Evolutionary conservation across 31 red algal species (phyloP).

Genomic region (Asparagopsis taxiformis): DNA sequence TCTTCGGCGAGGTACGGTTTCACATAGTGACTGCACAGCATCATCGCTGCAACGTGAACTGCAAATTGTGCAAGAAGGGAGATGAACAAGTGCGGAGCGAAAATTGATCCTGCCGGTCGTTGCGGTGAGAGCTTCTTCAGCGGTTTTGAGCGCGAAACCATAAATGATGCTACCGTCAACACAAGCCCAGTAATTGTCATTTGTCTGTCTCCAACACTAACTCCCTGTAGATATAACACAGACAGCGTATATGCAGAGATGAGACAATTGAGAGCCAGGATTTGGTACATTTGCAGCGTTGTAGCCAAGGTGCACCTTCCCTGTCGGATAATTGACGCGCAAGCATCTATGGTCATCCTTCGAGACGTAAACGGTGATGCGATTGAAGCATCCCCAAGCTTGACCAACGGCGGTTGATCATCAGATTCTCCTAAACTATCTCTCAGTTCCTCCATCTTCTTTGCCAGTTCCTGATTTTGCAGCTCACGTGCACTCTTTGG

Average conservation of each 20-base stretch:
- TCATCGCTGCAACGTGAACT: slow-evolving; percentile 74
- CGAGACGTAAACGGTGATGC: slow-evolving; percentile 97
- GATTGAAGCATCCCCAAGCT: slow-evolving; percentile 98
- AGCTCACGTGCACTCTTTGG: slow-evolving; percentile 14
- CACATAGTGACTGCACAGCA: slow-evolving; percentile 44
- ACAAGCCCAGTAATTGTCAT: slow-evolving; percentile 89
- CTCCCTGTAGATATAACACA: slow-evolving; percentile 93
- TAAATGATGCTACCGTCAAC: slow-evolving; percentile 84
- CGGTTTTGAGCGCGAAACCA: slow-evolving; percentile 91
- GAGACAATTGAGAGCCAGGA: slow-evolving; percentile 92
- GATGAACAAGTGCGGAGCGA: slow-evolving; percentile 80
- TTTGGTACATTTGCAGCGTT: slow-evolving; percentile 99
- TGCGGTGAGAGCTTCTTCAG: slow-evolving; percentile 85
- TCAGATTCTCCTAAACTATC: slow-evolving; percentile 65
- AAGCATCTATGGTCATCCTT: slow-evolving; percentile 89
- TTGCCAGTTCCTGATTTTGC: slow-evolving; percentile 26
- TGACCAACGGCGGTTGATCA: slow-evolving; percentile 85
- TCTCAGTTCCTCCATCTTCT: slow-evolving; percentile 78
- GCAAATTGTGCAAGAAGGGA: slow-evolving; percentile 94
- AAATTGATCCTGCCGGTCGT: slow-evolving; percentile 88
- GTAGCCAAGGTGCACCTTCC: slow-evolving; percentile 97
- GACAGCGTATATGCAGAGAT: slow-evolving; percentile 91
- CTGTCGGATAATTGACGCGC: slow-evolving; percentile 90
- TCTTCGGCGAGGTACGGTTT: slow-evolving; percentile 67
- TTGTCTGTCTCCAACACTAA: slow-evolving; percentile 93